phyloP scores from a whole-genome alignment of 2,329 filamentous ascomycete genomes.

The Xylariaceae sp. region DNA sequence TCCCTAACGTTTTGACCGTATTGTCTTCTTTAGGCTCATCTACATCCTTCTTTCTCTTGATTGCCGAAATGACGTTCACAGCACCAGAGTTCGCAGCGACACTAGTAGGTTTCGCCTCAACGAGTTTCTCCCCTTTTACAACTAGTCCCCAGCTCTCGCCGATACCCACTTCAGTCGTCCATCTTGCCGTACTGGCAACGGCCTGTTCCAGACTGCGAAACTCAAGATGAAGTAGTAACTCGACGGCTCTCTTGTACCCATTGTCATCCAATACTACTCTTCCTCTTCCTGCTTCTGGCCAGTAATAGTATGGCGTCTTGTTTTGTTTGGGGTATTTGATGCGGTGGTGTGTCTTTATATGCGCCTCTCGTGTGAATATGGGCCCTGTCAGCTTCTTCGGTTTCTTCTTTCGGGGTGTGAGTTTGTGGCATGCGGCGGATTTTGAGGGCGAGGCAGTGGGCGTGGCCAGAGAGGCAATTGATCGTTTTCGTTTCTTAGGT shows the following conservation, averaged over 20 bases:
- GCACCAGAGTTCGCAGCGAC: conserved; percentile 12
- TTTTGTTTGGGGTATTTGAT: conserved; percentile 48
- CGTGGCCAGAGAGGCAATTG: conserved; percentile 22
- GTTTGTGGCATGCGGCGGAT: conserved; percentile 18
- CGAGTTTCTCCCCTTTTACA: conserved; percentile 42
- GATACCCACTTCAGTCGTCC: conserved; percentile 63
- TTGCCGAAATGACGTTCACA: conserved; percentile 45
- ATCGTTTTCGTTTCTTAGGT: conserved; percentile 1
- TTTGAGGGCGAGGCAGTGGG: conserved; percentile 31
- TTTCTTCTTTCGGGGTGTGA: conserved; percentile 35
- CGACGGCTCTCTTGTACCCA: conserved; percentile 63
- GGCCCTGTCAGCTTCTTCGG: conserved; percentile 52
- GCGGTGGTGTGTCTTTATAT: conserved; percentile 56
- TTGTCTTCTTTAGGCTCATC: conserved; percentile 4
- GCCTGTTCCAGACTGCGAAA: conserved; percentile 65
- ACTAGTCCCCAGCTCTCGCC: conserved; percentile 50
- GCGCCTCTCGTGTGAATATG: conserved; percentile 61
- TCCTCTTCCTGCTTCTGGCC: conserved; percentile 60
- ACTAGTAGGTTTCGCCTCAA: conserved; percentile 13
- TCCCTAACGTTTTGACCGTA: conserved; percentile 33
- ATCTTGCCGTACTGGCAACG: conserved; percentile 61
- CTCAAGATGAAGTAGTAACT: conserved; percentile 68
- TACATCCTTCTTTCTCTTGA: conserved; percentile 40
- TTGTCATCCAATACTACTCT: conserved; percentile 59
- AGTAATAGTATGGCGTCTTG: conserved; percentile 60